Percentiles rank a stretch among this genome's conserved stretches.
Conservation (phyloP, 768 basidiomycete species). For the Multifurca ochricompacta region DNA sequence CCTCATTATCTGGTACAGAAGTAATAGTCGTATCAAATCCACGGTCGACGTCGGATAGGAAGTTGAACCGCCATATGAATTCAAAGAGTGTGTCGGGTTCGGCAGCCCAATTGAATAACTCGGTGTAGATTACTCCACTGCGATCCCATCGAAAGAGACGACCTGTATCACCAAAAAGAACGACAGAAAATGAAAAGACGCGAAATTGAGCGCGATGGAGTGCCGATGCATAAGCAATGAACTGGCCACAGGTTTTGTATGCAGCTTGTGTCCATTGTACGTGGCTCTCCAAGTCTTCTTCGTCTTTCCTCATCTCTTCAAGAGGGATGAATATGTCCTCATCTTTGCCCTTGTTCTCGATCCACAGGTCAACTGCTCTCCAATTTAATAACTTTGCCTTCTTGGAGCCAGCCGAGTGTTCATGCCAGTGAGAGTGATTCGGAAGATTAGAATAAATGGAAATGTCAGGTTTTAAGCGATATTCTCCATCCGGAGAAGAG, state of each 20-base stretch:
- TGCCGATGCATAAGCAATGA: background rate
- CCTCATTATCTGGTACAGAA: background rate
- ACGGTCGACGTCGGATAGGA: background rate
- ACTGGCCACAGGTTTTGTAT: background rate
- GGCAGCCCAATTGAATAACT: background rate
- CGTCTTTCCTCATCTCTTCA: background rate
- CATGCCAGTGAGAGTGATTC: no score
- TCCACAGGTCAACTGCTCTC: background rate
- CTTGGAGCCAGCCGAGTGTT: background rate
- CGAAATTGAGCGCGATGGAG: background rate
- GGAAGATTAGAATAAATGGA: background rate
- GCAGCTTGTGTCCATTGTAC: background rate
- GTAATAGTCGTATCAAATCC: constrained; percentile 1
- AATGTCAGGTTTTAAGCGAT: background rate
- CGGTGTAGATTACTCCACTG: background rate
- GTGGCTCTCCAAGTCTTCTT: background rate
- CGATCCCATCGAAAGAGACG: constrained; percentile 11
- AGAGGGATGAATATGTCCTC: background rate
- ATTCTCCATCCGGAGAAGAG: background rate
- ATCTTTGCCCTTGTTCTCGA: background rate
- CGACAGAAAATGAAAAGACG: background rate
- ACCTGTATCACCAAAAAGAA: background rate
- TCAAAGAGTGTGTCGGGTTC: background rate
- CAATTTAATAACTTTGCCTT: background rate
- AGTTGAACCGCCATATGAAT: constrained; percentile 10